A percentile compares a stretch with the other conserved stretches of the same genome.
Evolutionary conservation across 2,329 filamentous ascomycete species (phyloP).

Genomic region (Apiospora marii): DNA sequence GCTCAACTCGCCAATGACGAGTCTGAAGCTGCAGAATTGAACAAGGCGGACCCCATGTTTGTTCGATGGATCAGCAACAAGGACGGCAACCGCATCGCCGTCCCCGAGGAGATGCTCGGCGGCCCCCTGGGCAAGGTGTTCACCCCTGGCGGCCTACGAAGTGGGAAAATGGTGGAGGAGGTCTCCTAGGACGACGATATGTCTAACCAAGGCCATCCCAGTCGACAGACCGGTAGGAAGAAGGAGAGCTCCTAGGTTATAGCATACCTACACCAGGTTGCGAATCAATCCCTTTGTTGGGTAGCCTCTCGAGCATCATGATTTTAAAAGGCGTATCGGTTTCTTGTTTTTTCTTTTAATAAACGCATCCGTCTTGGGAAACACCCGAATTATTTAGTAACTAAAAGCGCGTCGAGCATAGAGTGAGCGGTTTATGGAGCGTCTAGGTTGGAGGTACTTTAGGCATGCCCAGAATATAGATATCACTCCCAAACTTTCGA

Average conservation of each 20-base stretch:
- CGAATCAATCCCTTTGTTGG: not conserved
- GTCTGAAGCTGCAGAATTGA: conserved; percentile 52
- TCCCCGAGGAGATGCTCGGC: conserved; percentile 73
- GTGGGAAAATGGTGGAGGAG: conserved; percentile 63
- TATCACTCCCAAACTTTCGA: not conserved
- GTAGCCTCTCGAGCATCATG: not conserved
- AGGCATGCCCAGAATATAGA: not conserved
- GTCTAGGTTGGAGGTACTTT: too few relatives aligned
- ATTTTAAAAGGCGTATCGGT: not conserved
- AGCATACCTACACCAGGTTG: too few relatives aligned
- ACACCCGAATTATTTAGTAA: not conserved
- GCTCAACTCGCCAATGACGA: conserved; percentile 56
- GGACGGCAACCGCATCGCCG: conserved; percentile 67
- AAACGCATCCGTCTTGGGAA: not conserved
- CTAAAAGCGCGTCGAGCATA: not conserved
- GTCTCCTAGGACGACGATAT: conserved; percentile 48
- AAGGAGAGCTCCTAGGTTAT: not conserved
- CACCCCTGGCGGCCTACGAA: conserved; percentile 40
- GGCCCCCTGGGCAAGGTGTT: conserved; percentile 70
- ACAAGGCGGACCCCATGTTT: conserved; percentile 66
- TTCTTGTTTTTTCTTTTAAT: not conserved
- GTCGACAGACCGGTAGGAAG: too few relatives aligned
- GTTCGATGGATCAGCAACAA: conserved; percentile 76
- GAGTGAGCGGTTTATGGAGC: not conserved
- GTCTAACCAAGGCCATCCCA: not conserved